Percentiles rank a stretch among this genome's conserved stretches.
These are phyloP conservation scores for Xylaria acuta DNA, from an alignment of 495 filamentous ascomycete genomes.

Conservation along the genomic window DNA sequence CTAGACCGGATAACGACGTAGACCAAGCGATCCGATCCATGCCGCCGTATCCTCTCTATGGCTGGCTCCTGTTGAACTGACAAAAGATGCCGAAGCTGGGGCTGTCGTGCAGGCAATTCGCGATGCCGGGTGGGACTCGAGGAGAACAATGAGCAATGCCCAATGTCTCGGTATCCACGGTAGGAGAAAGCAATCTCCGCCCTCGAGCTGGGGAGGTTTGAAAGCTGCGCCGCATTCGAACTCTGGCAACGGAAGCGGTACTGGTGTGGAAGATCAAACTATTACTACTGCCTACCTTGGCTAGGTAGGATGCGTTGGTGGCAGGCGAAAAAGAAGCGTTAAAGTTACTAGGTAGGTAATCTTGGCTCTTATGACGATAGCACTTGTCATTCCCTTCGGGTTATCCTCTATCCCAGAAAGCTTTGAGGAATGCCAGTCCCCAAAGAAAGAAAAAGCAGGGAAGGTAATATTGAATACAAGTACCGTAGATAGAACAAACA, in stretches of 20 bases:
- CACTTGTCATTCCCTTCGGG: neutral
- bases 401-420: neutral
- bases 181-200: neutral
- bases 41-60: neutral
- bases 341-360: too few species aligned
- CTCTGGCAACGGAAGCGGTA: conserved; percentile 9
- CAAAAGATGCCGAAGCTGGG: neutral
- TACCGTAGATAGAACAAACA: neutral
- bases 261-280: conserved; percentile 6
- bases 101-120: neutral
- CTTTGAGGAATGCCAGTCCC: neutral
- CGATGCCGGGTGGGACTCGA: neutral
- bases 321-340: neutral
- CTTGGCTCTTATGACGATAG: neutral
- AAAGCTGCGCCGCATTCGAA: conserved; percentile 1
- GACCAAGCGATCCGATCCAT: neutral
- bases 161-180: neutral
- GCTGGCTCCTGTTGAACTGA: neutral
- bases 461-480: neutral
- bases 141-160: conserved; percentile 11
- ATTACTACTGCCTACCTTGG: neutral
- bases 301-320: neutral
- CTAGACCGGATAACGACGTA: neutral
- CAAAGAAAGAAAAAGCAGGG: neutral
- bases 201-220: neutral